Percentiles rank a stretch among this genome's conserved stretches.
These are phyloP conservation scores for Venturia oleaginea DNA, from an alignment of 2,329 filamentous ascomycete species.

Conservation along the genomic window DNA sequence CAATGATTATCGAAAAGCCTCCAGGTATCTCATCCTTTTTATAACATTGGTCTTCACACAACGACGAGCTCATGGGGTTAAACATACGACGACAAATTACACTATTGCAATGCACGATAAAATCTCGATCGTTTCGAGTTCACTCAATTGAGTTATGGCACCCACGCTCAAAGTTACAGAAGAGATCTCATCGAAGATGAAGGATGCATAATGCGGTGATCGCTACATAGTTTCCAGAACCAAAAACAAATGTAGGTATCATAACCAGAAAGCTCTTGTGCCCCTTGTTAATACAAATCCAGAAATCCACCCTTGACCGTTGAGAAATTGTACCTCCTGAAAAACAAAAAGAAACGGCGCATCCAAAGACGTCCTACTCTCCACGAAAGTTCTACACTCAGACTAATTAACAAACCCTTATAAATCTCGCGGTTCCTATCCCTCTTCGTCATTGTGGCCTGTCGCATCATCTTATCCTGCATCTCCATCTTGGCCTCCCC, in stretches of 20 bases:
- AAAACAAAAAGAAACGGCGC: neutral
- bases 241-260: neutral
- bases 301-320: neutral
- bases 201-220: neutral
- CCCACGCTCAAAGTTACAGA: neutral
- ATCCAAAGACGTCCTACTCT: neutral
- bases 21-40: too few species aligned
- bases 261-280: neutral
- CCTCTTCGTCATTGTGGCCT: neutral
- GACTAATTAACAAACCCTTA: neutral
- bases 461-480: neutral
- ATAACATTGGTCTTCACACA: too few species aligned
- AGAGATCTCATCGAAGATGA: neutral
- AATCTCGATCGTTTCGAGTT: neutral
- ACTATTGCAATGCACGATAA: neutral
- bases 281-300: neutral
- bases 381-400: neutral
- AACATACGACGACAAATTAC: neutral
- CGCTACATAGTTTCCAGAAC: neutral
- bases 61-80: too few species aligned
- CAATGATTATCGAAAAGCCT: neutral
- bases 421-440: neutral
- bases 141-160: neutral
- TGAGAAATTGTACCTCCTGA: neutral
- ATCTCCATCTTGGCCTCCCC: neutral